Conservation (phyloP, 1,284 basidiomycete species). For the Ustilago hordei region DNA sequence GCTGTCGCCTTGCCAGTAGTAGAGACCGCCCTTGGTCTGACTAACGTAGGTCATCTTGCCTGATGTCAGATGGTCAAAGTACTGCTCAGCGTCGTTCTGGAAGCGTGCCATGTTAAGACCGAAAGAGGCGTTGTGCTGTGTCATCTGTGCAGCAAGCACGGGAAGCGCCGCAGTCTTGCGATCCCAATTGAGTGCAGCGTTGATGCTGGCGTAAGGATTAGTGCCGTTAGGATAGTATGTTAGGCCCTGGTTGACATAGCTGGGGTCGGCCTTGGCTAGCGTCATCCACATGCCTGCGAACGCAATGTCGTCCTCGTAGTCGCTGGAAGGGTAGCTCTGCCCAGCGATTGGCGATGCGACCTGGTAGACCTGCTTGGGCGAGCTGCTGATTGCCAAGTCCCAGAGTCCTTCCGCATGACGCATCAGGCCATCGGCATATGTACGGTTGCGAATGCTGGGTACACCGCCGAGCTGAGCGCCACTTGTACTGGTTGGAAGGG, state of each 20-base stretch:
- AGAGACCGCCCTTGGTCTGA: slow-evolving; percentile 76
- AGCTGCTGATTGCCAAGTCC: slow-evolving; percentile 75
- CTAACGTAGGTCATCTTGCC: slow-evolving; percentile 72
- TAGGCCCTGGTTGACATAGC: slow-evolving; percentile 78
- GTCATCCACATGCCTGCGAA: slow-evolving; percentile 83
- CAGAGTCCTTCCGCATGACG: slow-evolving; percentile 82
- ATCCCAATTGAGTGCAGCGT: slow-evolving; percentile 88
- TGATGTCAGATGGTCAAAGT: slow-evolving; percentile 79
- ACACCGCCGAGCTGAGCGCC: slow-evolving; percentile 39
- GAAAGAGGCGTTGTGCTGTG: slow-evolving; percentile 73
- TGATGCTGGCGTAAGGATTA: slow-evolving; percentile 74
- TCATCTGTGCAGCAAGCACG: slow-evolving; percentile 76
- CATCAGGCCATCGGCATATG: slow-evolving; percentile 79
- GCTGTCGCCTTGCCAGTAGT: slow-evolving; percentile 84
- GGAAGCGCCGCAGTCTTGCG: slow-evolving; percentile 80
- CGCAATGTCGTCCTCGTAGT: slow-evolving; percentile 72
- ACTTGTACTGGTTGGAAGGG: slow-evolving; percentile 33
- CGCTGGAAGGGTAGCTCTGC: slow-evolving; percentile 80
- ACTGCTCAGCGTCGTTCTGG: slow-evolving; percentile 79
- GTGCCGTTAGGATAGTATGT: slow-evolving; percentile 73
- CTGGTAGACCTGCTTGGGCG: slow-evolving; percentile 72
- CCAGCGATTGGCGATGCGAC: slow-evolving; percentile 77
- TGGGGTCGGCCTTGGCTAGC: slow-evolving; percentile 76
- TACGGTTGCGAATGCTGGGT: slow-evolving; percentile 73
- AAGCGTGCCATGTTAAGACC: slow-evolving; percentile 77